Evolutionary conservation across 202 grass and related monocot genomes (phyloP).

Genomic region (Carex arenaria): DNA sequence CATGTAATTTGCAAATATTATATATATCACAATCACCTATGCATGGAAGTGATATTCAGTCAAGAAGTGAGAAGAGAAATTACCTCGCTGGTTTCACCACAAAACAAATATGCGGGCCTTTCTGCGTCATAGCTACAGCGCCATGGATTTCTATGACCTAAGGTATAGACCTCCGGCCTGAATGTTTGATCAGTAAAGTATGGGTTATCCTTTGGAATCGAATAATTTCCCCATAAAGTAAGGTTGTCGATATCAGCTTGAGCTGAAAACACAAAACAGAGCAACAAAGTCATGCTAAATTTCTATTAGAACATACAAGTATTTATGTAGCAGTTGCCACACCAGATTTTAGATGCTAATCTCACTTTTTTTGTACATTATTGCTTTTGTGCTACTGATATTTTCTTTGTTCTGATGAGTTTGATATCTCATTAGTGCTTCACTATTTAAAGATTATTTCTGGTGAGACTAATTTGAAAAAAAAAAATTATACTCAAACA

Average conservation of each 20-base stretch:
- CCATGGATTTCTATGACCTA: constrained; percentile 73
- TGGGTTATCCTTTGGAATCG: constrained; percentile 68
- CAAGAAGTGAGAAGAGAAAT: background rate
- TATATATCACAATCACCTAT: background rate
- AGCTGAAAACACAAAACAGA: background rate
- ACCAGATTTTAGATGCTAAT: background rate
- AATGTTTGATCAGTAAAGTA: constrained; percentile 36
- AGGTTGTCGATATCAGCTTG: constrained; percentile 19
- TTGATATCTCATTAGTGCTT: background rate
- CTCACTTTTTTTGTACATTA: background rate
- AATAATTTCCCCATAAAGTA: constrained; percentile 63
- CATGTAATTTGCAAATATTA: background rate
- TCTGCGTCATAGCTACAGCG: constrained; percentile 69
- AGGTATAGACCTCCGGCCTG: constrained; percentile 61
- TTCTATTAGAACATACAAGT: background rate
- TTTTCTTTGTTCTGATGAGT: background rate
- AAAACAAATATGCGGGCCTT: constrained; percentile 61
- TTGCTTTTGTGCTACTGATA: background rate
- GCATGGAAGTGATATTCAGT: background rate
- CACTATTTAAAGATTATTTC: background rate
- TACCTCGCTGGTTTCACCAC: constrained; percentile 59
- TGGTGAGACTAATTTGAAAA: no score
- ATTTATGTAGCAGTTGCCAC: background rate
- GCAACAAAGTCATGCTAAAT: background rate
- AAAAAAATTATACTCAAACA: no score